These are phyloP conservation scores for Emergomyces orientalis DNA, from an alignment of 2,329 filamentous ascomycete species.

Conservation along the genomic window DNA sequence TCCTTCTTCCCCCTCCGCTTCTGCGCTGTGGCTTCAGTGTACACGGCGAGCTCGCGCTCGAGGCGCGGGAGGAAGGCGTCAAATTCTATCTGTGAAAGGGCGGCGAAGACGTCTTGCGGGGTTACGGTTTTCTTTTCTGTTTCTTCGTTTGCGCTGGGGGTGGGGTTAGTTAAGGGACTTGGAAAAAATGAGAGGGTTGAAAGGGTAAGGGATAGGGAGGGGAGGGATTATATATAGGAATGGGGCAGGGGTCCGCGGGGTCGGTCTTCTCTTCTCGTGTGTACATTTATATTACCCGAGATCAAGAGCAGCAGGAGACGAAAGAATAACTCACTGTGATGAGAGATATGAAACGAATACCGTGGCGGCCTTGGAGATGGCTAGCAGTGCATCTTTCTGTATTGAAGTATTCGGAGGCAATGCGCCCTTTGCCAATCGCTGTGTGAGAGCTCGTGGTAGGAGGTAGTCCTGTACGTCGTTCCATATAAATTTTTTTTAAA, in stretches of 20 bases:
- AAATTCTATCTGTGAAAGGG: slow-evolving; percentile 52
- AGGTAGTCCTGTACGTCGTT: slow-evolving; percentile 45
- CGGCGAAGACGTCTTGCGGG: slow-evolving; percentile 52
- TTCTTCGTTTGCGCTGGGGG: slow-evolving; percentile 50
- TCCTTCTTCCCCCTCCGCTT: slow-evolving; percentile 34
- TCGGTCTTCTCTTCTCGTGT: neutral
- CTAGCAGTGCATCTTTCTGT: slow-evolving; percentile 55
- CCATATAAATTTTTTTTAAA: neutral
- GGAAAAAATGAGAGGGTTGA: neutral
- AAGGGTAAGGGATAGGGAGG: neutral
- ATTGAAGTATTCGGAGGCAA: slow-evolving; percentile 56
- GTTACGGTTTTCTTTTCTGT: slow-evolving; percentile 54
- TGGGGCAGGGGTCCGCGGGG: neutral
- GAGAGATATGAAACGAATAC: slow-evolving; percentile 58
- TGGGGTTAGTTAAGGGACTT: slow-evolving; percentile 10
- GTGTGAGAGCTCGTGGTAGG: slow-evolving; percentile 53
- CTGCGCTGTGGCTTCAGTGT: slow-evolving; percentile 29
- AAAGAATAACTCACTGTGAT: slow-evolving; percentile 41
- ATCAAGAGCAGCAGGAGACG: neutral
- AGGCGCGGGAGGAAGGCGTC: slow-evolving; percentile 49
- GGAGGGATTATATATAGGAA: neutral
- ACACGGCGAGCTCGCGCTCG: slow-evolving; percentile 49
- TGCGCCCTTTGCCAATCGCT: slow-evolving; percentile 54
- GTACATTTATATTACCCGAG: neutral
- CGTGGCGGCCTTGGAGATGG: slow-evolving; percentile 56